Base-by-base conservation (phyloP, 208 protist species). In the Herpetomonas muscarum region DNA sequence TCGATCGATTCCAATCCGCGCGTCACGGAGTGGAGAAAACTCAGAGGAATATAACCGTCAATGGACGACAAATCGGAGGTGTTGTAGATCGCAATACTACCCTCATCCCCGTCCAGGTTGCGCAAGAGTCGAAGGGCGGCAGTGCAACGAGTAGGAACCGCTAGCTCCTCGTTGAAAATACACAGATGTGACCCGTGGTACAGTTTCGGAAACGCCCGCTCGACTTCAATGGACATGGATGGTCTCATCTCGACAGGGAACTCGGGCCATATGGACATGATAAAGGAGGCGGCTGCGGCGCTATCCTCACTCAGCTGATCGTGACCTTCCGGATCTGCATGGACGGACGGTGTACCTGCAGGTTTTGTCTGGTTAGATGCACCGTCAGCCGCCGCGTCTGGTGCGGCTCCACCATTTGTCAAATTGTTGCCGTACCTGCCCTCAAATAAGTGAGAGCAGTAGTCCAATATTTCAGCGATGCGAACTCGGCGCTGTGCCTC, bases 21-120 rank as follows among this genome's bases (percentile, higher is more conserved):
- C 9, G 63, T 67, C 19, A 85, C 49, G 0, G 62, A 71, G 13
- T 70, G 49, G 1, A 85, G 17, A 45, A 78, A 80, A 3, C 67
- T 60, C 17, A 85, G 57, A 2, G 77, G 77, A 34, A 85, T 78
- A 66, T 85, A 81, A 0, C 74, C 74, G 22, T 85, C 69, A 39
- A 85, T 71, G 17, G 60, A 30, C 0, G 49, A 37, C 17, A 6
- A 44, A 9, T 76, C 67, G 19, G 12, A 29, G n/a, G 56, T 36
- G 37, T 71, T 81, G 53, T 72, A 85, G 42, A 85, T 85, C 0
- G 70, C 69, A 37, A 85, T 66, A 49, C 72, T 76, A 10, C 65
- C 77, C 30, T 85, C 72, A 30, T 81, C 60, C 1, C 56, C 57
- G 15, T 77, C 69, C 24, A 68, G 46, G 19, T 58, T 75, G 50